Base-by-base conservation (phyloP, 805 yeast species). In the Ogataea pini region DNA sequence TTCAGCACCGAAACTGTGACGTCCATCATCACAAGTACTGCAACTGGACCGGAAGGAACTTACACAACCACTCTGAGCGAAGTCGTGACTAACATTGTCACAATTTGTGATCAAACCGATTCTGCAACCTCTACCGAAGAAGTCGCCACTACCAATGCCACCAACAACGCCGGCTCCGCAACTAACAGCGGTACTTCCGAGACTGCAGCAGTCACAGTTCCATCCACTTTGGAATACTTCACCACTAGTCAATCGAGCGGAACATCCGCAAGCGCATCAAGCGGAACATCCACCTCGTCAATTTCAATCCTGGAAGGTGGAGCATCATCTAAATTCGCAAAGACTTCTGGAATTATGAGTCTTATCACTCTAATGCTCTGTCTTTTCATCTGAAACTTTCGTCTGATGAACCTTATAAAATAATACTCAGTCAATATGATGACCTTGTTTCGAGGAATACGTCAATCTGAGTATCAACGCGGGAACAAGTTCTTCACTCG, bases 51-150 rank as follows among this genome's bases (percentile, higher is more conserved):
- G 4, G 31, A 19, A 17, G 38, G 32, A 32, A 32, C 45, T 7
- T 31, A 31, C 14, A 24, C 27, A 19, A 31, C 37, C 31, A 32
- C 38, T 19, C 19, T 25, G 10, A 24, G 29, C 17, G 28, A 25
- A 10, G n/a, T 34, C 4, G 45, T 34, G 22, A 42, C 37, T 7
- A 42, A 42, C 31, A 14, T 25, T n/a, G 29, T 42, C 24, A 34
- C 36, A 14, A 14, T 12, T 22, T 32, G 38, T 13, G 32, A 32
- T 7, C 9, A 13, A 7, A n/a, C 4, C 32, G 25, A n/a, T 22
- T 18, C 20, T 17, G 36, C n/a, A 10, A 28, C 36, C 18, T 27
- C 44, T 12, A 18, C 36, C 7, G 14, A 4, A 9, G 13, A 22
- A n/a, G 18, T 8, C 9, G 9, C 38, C 9, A 22, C 14, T 10